phyloP scores from a whole-genome alignment of 441 rosid species.

The Capsella rubella region DNA sequence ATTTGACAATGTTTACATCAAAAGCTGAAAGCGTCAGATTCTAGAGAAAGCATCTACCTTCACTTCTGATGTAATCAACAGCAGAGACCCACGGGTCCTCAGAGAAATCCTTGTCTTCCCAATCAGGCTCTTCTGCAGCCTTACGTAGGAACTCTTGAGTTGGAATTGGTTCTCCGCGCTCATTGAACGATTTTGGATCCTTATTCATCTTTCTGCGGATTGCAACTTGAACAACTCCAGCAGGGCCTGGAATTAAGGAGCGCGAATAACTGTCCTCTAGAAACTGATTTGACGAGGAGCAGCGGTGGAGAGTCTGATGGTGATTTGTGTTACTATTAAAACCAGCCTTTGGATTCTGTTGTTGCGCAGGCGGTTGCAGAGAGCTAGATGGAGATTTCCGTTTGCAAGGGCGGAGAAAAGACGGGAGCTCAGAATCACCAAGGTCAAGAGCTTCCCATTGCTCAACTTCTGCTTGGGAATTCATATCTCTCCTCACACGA shows the following conservation, averaged over 20 bases:
- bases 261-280: constrained; percentile 23
- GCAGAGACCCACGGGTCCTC: constrained; percentile 69
- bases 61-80: constrained; percentile 59
- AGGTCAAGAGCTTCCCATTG: constrained; percentile 80
- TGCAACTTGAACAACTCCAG: constrained; percentile 66
- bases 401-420: constrained; percentile 68
- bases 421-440: constrained; percentile 59
- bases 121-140: constrained; percentile 59
- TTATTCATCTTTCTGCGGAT: constrained; percentile 57
- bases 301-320: constrained; percentile 45
- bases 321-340: constrained; percentile 21
- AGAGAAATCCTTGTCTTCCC: constrained; percentile 64
- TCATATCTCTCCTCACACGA: constrained; percentile 24
- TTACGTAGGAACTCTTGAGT: constrained; percentile 83
- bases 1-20: background rate
- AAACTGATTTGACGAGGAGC: constrained; percentile 38
- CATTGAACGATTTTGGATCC: constrained; percentile 32
- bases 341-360: constrained; percentile 31
- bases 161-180: constrained; percentile 51
- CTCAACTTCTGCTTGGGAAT: constrained; percentile 44
- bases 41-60: constrained; percentile 51
- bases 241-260: constrained; percentile 73
- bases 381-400: constrained; percentile 48
- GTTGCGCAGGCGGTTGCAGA: background rate
- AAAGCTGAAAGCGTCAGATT: constrained; percentile 1